Evolutionary conservation across 306 rosid genomes (phyloP).

Genomic region (Vicia faba): DNA sequence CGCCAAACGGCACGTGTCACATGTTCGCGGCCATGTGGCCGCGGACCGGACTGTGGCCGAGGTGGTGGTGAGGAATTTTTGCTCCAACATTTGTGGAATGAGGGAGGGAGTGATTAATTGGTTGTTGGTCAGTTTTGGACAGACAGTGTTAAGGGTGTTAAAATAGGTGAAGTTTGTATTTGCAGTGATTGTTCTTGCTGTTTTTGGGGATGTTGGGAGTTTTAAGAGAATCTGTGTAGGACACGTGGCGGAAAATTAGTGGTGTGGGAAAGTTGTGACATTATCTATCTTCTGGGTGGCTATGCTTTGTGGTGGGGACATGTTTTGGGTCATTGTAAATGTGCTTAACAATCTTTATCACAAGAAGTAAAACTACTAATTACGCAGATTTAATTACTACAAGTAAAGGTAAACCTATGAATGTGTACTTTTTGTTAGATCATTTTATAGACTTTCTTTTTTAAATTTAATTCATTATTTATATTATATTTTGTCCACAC

Average conservation of each 20-base stretch:
- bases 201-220: constrained; percentile 16
- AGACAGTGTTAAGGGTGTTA: constrained; percentile 6
- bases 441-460: no score
- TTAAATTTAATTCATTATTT: no score
- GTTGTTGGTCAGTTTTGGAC: constrained; percentile 12
- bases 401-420: no score
- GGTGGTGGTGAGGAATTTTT: constrained; percentile 19
- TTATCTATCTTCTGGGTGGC: constrained; percentile 83
- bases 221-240: constrained; percentile 48
- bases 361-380: background rate
- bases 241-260: constrained; percentile 63
- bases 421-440: no score
- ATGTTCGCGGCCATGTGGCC: constrained; percentile 52
- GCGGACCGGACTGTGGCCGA: background rate
- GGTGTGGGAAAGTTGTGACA: constrained; percentile 47
- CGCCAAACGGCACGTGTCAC: constrained; percentile 67
- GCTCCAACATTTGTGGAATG: constrained; percentile 52
- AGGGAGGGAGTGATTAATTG: background rate
- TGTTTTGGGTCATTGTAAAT: no score
- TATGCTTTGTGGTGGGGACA: constrained; percentile 39
- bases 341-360: constrained; percentile 7
- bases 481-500: no score
- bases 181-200: constrained; percentile 18
- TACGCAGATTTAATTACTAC: no score
- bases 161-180: background rate